phyloP scores from a whole-genome alignment of 179 eudicot species.

The Camellia oleifera region DNA sequence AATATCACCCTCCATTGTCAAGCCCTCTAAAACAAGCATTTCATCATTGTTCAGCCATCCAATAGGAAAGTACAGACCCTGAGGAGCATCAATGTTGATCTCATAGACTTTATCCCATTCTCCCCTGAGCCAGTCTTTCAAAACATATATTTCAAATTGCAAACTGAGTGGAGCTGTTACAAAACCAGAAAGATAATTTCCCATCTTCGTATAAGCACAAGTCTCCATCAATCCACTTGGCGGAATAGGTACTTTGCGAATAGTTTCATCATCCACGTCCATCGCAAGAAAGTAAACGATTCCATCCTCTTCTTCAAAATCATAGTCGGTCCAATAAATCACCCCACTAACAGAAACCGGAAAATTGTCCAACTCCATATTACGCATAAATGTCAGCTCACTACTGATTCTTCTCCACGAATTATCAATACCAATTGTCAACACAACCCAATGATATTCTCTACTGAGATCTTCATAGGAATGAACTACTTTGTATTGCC shows the following conservation, averaged over 20 bases:
- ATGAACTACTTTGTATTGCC: slow-evolving; percentile 3
- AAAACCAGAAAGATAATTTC: slow-evolving; percentile 1
- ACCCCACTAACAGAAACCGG: slow-evolving; percentile 1
- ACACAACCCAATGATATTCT: not conserved
- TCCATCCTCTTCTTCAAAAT: not conserved
- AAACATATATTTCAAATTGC: not conserved
- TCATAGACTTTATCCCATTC: not conserved
- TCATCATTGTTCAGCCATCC: not conserved
- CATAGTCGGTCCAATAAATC: slow-evolving; percentile 8
- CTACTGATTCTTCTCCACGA: slow-evolving; percentile 1
- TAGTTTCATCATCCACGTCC: slow-evolving; percentile 4
- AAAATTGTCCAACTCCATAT: not conserved
- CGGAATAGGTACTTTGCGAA: not conserved
- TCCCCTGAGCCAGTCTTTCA: slow-evolving; percentile 4
- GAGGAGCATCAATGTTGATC: not conserved
- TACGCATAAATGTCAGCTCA: not conserved
- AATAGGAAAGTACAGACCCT: not conserved
- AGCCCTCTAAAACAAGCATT: not conserved
- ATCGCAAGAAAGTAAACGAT: not conserved
- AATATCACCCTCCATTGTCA: not conserved
- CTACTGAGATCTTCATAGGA: not conserved
- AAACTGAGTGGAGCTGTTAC: not conserved
- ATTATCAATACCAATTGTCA: slow-evolving; percentile 2
- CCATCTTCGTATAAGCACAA: not conserved
- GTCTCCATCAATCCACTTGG: not conserved